Evolutionary conservation across 768 basidiomycete species (phyloP).

Genomic region (Lentinula raphanica): DNA sequence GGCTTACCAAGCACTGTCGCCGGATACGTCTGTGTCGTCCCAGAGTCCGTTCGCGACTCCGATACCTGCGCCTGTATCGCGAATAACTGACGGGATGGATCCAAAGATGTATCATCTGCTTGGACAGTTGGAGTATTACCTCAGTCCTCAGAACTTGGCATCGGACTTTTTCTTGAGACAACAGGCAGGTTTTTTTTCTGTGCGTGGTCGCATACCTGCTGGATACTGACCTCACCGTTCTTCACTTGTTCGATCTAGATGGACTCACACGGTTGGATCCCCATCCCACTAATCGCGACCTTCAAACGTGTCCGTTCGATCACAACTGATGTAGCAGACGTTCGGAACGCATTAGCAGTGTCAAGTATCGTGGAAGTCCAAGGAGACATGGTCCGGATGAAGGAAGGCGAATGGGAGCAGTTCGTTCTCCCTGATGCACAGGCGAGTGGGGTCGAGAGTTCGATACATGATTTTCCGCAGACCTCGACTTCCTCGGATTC

Average conservation of each 20-base stretch:
- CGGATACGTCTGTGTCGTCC: not conserved
- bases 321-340: conserved; percentile 53
- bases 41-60: conserved; percentile 5
- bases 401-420: conserved; percentile 44
- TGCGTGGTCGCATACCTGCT: no score
- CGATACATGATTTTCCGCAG: conserved; percentile 16
- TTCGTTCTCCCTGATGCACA: conserved; percentile 63
- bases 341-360: conserved; percentile 63
- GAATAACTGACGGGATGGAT: conserved; percentile 56
- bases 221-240: no score
- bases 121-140: conserved; percentile 87
- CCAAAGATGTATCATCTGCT: conserved; percentile 63
- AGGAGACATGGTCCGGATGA: conserved; percentile 63
- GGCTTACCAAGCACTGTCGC: not conserved
- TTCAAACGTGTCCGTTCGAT: conserved; percentile 80
- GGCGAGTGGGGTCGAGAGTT: conserved; percentile 38
- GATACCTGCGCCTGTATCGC: conserved; percentile 43
- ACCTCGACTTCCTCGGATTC: conserved; percentile 1
- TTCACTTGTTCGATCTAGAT: no score
- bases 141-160: conserved; percentile 87
- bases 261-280: conserved; percentile 86
- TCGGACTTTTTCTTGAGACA: conserved; percentile 79
- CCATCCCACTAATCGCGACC: conserved; percentile 73
- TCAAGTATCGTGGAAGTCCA: conserved; percentile 67
- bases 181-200: conserved; percentile 45